Evolutionary conservation across 768 basidiomycete species (phyloP), one percentile per base, ranked within the genome.

Genomic region (Lentinula detonsa): DNA sequence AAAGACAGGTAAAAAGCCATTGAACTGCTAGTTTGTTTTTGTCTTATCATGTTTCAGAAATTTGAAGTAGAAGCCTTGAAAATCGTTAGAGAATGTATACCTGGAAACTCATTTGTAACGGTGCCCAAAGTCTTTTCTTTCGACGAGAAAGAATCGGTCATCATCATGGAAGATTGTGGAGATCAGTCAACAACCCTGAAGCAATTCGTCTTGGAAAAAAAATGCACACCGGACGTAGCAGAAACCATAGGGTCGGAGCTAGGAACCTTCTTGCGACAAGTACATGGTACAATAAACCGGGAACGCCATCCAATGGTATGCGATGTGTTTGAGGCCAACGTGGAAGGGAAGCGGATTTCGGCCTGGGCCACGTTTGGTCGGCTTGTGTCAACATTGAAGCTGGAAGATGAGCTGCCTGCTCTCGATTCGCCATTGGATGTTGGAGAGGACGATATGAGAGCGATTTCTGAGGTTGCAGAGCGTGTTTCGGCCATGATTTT

Each of bases 121-220:
- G 79, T 82, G 4, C 86, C 86, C 1, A 67, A 61, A 5, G 72
- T 88, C 15, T 72, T 81, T 65, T 69, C 75, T 37, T 79, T 81
- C 66, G 86, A 89, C 65, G 68, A 76, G 43, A 72, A 71, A 28
- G 74, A 68, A 9, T 74, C 81, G 62, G 80, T 79, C 13, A 76
- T 88, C 42, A 78, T 89, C 67, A 86, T 88, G 77, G 82, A 86
- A 49, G 87, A 89, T 61, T 77, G 75, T 56, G 87, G 87, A 3
- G 68, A 66, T 35, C 64, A 66, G 18, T 63, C 70, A 28, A 61
- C 73, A 11, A 73, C 74, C 1, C 68, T 83, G 52, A 84, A 83
- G 64, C 66, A 74, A 8, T 61, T 77, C 6, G 66, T 81, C 61
- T 68, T 76, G 35, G 69, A 73, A 35, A 75, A 76, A 37, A 63